phyloP scores from a whole-genome alignment of 2,329 filamentous ascomycete species.

The Claviceps monticola region DNA sequence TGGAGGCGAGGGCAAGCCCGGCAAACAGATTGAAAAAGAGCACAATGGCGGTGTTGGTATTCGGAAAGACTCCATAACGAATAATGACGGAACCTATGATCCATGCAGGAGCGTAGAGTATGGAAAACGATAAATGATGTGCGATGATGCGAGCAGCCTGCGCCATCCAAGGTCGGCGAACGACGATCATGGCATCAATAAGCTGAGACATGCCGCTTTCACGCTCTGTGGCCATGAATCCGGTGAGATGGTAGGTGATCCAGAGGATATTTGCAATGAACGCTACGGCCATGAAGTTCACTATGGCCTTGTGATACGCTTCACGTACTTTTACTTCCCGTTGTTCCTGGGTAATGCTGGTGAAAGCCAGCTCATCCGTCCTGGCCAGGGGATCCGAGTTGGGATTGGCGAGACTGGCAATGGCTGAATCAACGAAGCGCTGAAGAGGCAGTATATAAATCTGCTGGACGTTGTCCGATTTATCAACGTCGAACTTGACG shows the following conservation, averaged over 20 bases:
- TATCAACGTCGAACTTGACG: slow-evolving; percentile 46
- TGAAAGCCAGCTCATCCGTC: slow-evolving; percentile 59
- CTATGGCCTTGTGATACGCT: slow-evolving; percentile 56
- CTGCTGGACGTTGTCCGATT: slow-evolving; percentile 58
- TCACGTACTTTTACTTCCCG: slow-evolving; percentile 50
- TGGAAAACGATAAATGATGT: slow-evolving; percentile 65
- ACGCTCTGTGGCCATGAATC: slow-evolving; percentile 71
- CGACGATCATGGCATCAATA: slow-evolving; percentile 84
- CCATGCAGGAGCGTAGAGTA: slow-evolving; percentile 75
- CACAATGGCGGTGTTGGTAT: slow-evolving; percentile 50
- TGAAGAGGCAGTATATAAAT: slow-evolving; percentile 71
- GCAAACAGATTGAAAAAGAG: slow-evolving; percentile 61
- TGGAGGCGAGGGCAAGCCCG: slow-evolving; percentile 66
- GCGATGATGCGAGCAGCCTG: slow-evolving; percentile 66
- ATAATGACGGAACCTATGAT: slow-evolving; percentile 58
- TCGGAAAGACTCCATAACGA: slow-evolving; percentile 46
- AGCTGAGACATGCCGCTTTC: slow-evolving; percentile 80
- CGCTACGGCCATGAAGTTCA: slow-evolving; percentile 62
- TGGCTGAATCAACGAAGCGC: slow-evolving; percentile 61
- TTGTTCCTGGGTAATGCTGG: slow-evolving; percentile 53
- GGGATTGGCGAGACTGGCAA: slow-evolving; percentile 39
- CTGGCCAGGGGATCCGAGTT: slow-evolving; percentile 23
- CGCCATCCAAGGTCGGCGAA: slow-evolving; percentile 57
- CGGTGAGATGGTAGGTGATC: slow-evolving; percentile 75
- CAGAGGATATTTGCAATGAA: slow-evolving; percentile 72